phyloP scores from a whole-genome alignment of 495 filamentous ascomycete genomes.

The Astrothelium subdiscretum region DNA sequence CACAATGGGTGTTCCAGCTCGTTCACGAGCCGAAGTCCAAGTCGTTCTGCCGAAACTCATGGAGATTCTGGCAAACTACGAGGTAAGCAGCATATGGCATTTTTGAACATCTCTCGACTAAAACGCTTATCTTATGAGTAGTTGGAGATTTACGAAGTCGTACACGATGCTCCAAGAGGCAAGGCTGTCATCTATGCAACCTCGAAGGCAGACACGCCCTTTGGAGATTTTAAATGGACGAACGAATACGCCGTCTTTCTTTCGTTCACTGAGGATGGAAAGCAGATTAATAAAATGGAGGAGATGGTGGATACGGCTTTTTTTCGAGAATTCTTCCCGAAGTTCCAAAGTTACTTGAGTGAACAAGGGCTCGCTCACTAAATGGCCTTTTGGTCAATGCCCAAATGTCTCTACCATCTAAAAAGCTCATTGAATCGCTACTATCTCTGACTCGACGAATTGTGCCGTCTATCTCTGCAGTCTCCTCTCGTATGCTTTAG shows the following conservation, averaged over 20 bases:
- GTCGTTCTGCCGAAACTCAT: background rate
- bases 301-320: constrained; percentile 7
- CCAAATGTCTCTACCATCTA: background rate
- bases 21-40: background rate
- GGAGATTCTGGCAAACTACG: background rate
- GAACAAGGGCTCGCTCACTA: background rate
- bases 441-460: background rate
- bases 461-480: background rate
- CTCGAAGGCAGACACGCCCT: constrained; percentile 4
- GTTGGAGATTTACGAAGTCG: constrained; percentile 38
- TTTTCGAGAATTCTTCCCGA: background rate
- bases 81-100: background rate
- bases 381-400: background rate
- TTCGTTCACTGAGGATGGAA: constrained; percentile 10
- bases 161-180: background rate
- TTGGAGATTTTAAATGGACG: constrained; percentile 6
- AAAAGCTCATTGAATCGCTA: background rate
- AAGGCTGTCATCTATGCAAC: constrained; percentile 7
- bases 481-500: background rate
- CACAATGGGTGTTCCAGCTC: background rate
- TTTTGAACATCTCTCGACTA: background rate
- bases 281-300: constrained; percentile 7
- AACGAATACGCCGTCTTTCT: constrained; percentile 12
- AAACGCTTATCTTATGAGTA: constrained; percentile 31
- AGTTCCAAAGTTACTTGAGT: background rate